Evolutionary conservation across 441 rosid species (phyloP).

Genomic region (Raphanus hybrid): DNA sequence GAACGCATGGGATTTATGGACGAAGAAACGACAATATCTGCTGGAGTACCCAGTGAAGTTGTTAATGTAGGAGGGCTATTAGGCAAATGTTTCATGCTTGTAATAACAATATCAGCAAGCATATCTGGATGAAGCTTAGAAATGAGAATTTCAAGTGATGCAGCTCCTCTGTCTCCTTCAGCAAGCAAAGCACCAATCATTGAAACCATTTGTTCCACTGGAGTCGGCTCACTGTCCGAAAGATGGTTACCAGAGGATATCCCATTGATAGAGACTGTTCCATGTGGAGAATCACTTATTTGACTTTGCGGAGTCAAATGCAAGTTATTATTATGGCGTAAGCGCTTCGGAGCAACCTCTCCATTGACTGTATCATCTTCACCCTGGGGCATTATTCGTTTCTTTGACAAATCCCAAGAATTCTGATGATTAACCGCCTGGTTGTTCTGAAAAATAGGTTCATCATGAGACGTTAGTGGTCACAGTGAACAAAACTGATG

Average conservation of each 20-base stretch:
- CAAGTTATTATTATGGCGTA: constrained; percentile 55
- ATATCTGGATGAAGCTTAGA: constrained; percentile 96
- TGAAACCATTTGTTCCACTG: constrained; percentile 98
- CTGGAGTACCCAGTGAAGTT: constrained; percentile 56
- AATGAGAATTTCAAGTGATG: constrained; percentile 94
- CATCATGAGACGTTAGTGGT: constrained; percentile 27
- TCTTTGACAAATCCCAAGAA: constrained; percentile 69
- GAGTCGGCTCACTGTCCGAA: constrained; percentile 75
- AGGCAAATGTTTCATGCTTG: constrained; percentile 98
- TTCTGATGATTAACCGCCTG: constrained; percentile 63
- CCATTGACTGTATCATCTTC: constrained; percentile 66
- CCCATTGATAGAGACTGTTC: constrained; percentile 67
- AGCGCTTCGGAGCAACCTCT: constrained; percentile 73
- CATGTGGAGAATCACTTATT: constrained; percentile 59
- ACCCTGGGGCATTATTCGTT: constrained; percentile 74
- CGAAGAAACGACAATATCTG: constrained; percentile 53
- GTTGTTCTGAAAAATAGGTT: constrained; percentile 72
- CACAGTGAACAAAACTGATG: constrained; percentile 32
- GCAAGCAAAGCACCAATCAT: constrained; percentile 99
- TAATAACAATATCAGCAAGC: constrained; percentile 97
- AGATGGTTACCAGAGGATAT: constrained; percentile 50
- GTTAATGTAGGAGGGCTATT: constrained; percentile 67
- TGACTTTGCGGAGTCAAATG: constrained; percentile 50
- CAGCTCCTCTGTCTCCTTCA: constrained; percentile 99
- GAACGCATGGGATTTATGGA: constrained; percentile 51